Evolutionary conservation across 2,329 filamentous ascomycete genomes (phyloP).

Genomic region (Teratosphaeria epicoccoides): DNA sequence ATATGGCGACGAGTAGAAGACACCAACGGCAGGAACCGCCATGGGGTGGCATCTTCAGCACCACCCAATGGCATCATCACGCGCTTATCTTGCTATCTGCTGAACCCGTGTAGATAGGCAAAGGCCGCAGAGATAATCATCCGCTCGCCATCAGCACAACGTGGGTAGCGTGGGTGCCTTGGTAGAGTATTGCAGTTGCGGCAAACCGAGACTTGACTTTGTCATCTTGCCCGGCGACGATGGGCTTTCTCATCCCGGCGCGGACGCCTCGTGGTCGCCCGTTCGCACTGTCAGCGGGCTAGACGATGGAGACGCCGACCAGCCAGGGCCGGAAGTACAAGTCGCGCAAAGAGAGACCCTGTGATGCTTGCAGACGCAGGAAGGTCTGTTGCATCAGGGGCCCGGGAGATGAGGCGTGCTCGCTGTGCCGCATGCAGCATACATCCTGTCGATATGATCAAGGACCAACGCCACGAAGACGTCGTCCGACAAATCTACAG

Average conservation of each 20-base stretch:
- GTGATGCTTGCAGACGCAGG: conserved; percentile 6
- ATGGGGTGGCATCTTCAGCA: background rate
- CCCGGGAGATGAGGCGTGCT: conserved; percentile 14
- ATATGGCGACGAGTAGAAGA: no score
- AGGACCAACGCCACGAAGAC: conserved; percentile 13
- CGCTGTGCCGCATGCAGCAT: conserved; percentile 12
- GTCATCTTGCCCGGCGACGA: background rate
- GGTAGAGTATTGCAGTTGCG: background rate
- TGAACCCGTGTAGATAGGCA: background rate
- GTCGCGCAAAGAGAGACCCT: conserved; percentile 14
- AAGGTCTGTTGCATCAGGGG: conserved; percentile 17
- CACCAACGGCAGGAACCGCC: background rate
- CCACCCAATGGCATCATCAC: background rate
- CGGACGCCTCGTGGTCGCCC: background rate
- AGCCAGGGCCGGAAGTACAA: conserved; percentile 14
- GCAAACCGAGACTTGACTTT: background rate
- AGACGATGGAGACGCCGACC: conserved; percentile 1
- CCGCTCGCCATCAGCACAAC: background rate
- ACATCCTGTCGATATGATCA: conserved; percentile 12
- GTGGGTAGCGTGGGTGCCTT: no score
- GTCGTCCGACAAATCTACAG: conserved; percentile 6
- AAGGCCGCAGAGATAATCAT: background rate
- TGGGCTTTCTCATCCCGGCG: background rate
- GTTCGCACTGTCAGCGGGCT: background rate
- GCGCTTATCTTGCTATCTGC: conserved; percentile 1